Percentiles rank a stretch among this genome's conserved stretches.
phyloP scores from a whole-genome alignment of 345 rosid genomes.

The Laguncularia racemosa region DNA sequence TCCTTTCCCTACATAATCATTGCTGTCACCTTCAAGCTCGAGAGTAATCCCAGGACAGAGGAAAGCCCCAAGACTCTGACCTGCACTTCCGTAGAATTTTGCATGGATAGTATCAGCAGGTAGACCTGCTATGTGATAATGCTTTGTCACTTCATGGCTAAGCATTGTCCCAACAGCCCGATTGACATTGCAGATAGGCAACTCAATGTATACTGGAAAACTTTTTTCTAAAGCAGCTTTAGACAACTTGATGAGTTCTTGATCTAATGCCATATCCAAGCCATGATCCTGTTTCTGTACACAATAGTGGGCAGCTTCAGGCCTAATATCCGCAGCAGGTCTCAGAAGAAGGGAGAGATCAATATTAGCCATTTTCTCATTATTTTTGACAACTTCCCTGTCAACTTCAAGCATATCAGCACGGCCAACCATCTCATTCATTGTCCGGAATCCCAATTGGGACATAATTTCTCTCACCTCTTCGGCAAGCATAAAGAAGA shows the following conservation, averaged over 20 bases:
- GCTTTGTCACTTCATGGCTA: constrained; percentile 97
- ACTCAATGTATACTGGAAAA: constrained; percentile 79
- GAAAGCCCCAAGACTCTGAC: constrained; percentile 97
- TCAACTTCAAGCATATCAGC: constrained; percentile 99
- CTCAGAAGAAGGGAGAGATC: constrained; percentile 79
- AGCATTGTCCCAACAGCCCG: constrained; percentile 99
- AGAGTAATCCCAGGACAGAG: constrained; percentile 81
- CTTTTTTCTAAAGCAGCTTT: constrained; percentile 69
- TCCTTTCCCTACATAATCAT: constrained; percentile 98
- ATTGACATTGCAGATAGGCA: constrained; percentile 78
- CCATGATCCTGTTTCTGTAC: constrained; percentile 95
- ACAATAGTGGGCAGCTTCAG: constrained; percentile 91
- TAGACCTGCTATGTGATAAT: constrained; percentile 75
- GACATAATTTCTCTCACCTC: constrained; percentile 98
- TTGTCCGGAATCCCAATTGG: constrained; percentile 70
- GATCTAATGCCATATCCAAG: constrained; percentile 91
- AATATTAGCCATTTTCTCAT: constrained; percentile 81
- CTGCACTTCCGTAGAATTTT: constrained; percentile 93
- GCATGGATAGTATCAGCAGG: constrained; percentile 80
- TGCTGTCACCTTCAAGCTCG: constrained; percentile 96
- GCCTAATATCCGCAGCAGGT: constrained; percentile 94
- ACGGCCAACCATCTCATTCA: constrained; percentile 97
- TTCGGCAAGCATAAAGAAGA: constrained; percentile 98
- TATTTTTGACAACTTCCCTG: constrained; percentile 62
- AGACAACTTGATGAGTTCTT: constrained; percentile 57